These are phyloP conservation scores for Phytopythium litorale DNA, from an alignment of 352 stramenopile genomes.

Conservation along the genomic window DNA sequence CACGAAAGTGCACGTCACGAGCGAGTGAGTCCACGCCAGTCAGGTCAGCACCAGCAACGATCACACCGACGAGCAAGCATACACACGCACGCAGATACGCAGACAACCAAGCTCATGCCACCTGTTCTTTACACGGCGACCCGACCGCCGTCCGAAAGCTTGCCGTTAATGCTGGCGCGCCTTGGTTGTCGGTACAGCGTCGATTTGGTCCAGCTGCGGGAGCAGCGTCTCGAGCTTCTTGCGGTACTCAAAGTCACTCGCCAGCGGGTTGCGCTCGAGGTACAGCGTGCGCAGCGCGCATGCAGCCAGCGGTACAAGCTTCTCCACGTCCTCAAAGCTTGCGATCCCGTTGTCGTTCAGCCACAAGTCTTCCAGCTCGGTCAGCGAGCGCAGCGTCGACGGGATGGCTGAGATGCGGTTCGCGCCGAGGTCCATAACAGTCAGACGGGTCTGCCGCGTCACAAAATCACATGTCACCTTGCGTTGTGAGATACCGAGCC, in stretches of 20 bases:
- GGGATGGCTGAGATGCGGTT: slow-evolving; percentile 81
- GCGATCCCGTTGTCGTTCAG: slow-evolving; percentile 69
- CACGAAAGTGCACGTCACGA: slow-evolving; percentile 49
- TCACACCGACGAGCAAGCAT: neutral
- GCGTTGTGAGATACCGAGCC: no score
- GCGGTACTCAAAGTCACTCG: slow-evolving; percentile 93
- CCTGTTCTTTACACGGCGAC: neutral
- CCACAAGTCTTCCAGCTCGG: slow-evolving; percentile 70
- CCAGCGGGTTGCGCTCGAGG: slow-evolving; percentile 94
- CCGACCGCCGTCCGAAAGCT: neutral
- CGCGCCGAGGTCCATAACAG: slow-evolving; percentile 69
- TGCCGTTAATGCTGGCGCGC: slow-evolving; percentile 22
- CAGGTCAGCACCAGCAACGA: neutral
- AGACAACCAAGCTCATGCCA: neutral
- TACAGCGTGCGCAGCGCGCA: slow-evolving; percentile 91
- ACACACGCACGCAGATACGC: neutral
- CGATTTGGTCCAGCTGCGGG: slow-evolving; percentile 93
- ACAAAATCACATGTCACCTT: neutral
- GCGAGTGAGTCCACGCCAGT: slow-evolving; percentile 20
- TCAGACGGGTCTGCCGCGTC: slow-evolving; percentile 42
- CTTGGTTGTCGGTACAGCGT: slow-evolving; percentile 79
- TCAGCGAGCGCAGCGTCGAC: slow-evolving; percentile 29
- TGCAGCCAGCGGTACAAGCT: slow-evolving; percentile 61
- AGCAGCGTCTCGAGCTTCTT: slow-evolving; percentile 90
- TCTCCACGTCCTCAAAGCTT: slow-evolving; percentile 58